phyloP scores from a whole-genome alignment of 345 rosid genomes.

The sweet orange (Citrus sinensis) region DNA sequence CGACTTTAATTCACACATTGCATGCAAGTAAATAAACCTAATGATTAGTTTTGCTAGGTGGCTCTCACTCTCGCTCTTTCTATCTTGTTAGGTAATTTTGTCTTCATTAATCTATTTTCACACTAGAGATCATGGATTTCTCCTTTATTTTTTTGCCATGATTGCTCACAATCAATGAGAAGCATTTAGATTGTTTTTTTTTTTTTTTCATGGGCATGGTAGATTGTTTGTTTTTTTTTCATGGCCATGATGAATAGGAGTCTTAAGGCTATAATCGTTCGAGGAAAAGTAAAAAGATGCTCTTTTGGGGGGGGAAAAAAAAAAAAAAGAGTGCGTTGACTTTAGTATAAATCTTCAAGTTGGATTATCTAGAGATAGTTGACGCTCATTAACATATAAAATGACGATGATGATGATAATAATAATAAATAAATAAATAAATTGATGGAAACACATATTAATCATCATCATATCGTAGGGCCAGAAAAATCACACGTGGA shows the following conservation, averaged over 20 bases:
- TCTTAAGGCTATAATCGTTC: slow-evolving; percentile 16
- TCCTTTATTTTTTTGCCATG: slow-evolving; percentile 1
- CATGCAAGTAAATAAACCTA: neutral
- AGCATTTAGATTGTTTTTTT: neutral
- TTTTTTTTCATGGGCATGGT: slow-evolving; percentile 13
- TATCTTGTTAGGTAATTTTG: neutral
- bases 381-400: slow-evolving; percentile 7
- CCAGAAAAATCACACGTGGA: slow-evolving; percentile 49
- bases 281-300: slow-evolving; percentile 2
- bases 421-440: neutral
- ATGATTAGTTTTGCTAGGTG: slow-evolving; percentile 16
- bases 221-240: neutral
- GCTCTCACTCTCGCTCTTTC: neutral
- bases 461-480: slow-evolving; percentile 43
- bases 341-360: slow-evolving; percentile 17
- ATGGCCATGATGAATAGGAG: slow-evolving; percentile 22
- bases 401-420: no score
- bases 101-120: slow-evolving; percentile 3
- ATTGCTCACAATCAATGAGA: slow-evolving; percentile 18
- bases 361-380: slow-evolving; percentile 18
- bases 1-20: neutral
- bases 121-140: neutral
- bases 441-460: slow-evolving; percentile 7
- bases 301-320: no score
- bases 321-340: slow-evolving; percentile 28